These are phyloP conservation scores for Diaporthe ampelina DNA, from an alignment of 2,329 filamentous ascomycete species.

Conservation along the genomic window DNA sequence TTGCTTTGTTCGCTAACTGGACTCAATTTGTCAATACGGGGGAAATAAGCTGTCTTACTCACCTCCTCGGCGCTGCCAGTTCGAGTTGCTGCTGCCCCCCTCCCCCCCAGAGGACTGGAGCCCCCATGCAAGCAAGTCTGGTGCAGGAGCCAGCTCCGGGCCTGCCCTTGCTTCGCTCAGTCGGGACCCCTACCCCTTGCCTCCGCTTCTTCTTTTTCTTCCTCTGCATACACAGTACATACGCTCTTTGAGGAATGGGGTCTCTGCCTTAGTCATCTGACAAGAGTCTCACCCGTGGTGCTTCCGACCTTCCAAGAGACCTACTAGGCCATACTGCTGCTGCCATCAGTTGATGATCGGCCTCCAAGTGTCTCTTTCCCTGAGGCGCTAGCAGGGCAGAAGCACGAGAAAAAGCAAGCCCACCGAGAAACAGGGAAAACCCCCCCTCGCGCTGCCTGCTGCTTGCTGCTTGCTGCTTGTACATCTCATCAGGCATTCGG, in stretches of 20 bases:
- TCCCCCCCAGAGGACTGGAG: not conserved
- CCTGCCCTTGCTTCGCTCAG: slow-evolving; percentile 26
- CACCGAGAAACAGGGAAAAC: slow-evolving; percentile 29
- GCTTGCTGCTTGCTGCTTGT: not conserved
- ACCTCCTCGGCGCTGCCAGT: slow-evolving; percentile 21
- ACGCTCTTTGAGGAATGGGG: slow-evolving; percentile 28
- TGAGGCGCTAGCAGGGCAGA: slow-evolving; percentile 21
- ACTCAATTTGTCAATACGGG: slow-evolving; percentile 24
- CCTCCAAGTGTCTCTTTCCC: slow-evolving; percentile 22
- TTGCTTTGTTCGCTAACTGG: slow-evolving; percentile 29
- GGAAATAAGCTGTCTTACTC: slow-evolving; percentile 34
- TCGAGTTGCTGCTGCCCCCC: slow-evolving; percentile 20
- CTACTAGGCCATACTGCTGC: not conserved
- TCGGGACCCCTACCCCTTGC: slow-evolving; percentile 25
- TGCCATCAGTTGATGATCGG: slow-evolving; percentile 28
- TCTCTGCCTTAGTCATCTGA: slow-evolving; percentile 26
- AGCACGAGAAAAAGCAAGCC: slow-evolving; percentile 27
- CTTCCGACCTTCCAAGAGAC: slow-evolving; percentile 16
- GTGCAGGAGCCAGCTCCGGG: slow-evolving; percentile 10
- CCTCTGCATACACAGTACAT: not conserved
- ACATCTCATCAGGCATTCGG: slow-evolving; percentile 40
- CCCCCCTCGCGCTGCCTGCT: slow-evolving; percentile 10
- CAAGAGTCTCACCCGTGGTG: slow-evolving; percentile 27
- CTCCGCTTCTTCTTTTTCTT: slow-evolving; percentile 13
- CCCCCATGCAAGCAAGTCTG: not conserved